Percentiles rank a stretch among this genome's conserved stretches.
These are phyloP conservation scores for Myochromella boudieri DNA, from an alignment of 768 basidiomycete genomes.

Conservation along the genomic window DNA sequence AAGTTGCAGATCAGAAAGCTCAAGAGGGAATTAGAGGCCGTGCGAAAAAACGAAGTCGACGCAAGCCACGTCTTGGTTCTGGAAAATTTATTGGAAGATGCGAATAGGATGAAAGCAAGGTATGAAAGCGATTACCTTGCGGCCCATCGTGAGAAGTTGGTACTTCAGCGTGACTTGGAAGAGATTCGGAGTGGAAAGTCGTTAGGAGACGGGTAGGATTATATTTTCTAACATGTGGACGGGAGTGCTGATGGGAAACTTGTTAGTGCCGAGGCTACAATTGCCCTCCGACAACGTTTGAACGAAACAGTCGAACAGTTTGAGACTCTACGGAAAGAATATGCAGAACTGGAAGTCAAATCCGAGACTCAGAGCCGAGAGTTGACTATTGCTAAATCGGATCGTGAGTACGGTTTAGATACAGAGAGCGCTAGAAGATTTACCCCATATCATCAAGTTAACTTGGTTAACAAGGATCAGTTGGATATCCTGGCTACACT, in stretches of 20 bases:
- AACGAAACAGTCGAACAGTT: constrained; percentile 87
- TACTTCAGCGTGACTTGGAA: constrained; percentile 79
- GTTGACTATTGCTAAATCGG: constrained; percentile 81
- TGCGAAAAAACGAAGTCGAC: constrained; percentile 74
- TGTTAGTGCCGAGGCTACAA: constrained; percentile 78
- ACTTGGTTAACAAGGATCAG: constrained; percentile 90
- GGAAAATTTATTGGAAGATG: constrained; percentile 89
- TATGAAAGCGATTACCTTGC: constrained; percentile 88
- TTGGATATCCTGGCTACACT: constrained; percentile 84
- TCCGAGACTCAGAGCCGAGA: constrained; percentile 63
- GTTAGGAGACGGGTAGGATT: constrained; percentile 72
- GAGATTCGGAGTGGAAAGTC: constrained; percentile 88
- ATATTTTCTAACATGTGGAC: neutral
- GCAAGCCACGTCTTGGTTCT: constrained; percentile 78
- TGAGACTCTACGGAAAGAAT: constrained; percentile 65
- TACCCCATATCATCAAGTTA: constrained; percentile 60
- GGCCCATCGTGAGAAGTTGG: constrained; percentile 79
- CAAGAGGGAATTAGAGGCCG: constrained; percentile 75
- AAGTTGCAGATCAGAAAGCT: constrained; percentile 85
- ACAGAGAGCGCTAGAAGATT: neutral
- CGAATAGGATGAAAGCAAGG: constrained; percentile 84
- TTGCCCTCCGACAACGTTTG: constrained; percentile 83
- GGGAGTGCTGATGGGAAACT: constrained; percentile 1
- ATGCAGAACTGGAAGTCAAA: constrained; percentile 70
- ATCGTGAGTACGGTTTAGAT: constrained; percentile 53